These are phyloP conservation scores for Elongisporangium anandrum DNA, from an alignment of 352 stramenopile species.

Conservation along the genomic window DNA sequence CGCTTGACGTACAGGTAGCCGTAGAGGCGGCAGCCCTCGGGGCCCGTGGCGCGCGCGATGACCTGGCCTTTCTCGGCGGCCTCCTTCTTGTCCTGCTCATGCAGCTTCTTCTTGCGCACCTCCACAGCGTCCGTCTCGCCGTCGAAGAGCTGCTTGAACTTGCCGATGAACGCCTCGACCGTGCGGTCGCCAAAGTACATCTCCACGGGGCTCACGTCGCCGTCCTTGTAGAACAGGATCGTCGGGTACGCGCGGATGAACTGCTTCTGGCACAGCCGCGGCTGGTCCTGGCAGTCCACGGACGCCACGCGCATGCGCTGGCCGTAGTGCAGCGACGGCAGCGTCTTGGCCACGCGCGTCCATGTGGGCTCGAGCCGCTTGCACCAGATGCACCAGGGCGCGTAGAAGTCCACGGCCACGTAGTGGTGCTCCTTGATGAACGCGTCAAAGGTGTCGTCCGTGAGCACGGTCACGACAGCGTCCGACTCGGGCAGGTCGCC, in stretches of 20 bases:
- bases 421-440: constrained; percentile 94
- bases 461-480: constrained; percentile 67
- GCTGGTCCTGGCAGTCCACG: constrained; percentile 93
- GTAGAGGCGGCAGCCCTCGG: constrained; percentile 76
- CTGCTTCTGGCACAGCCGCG: constrained; percentile 92
- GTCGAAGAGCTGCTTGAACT: constrained; percentile 87
- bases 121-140: constrained; percentile 71
- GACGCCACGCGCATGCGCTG: constrained; percentile 78
- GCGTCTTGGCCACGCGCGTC: constrained; percentile 92
- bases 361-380: constrained; percentile 95
- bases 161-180: constrained; percentile 86
- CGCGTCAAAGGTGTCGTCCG: constrained; percentile 86
- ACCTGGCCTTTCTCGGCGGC: constrained; percentile 48
- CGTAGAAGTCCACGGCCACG: constrained; percentile 96
- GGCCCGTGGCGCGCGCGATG: constrained; percentile 57
- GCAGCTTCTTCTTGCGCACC: constrained; percentile 90
- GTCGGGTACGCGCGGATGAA: constrained; percentile 96
- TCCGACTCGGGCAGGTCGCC: constrained; percentile 75
- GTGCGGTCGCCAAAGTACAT: constrained; percentile 96
- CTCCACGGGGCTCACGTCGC: constrained; percentile 88
- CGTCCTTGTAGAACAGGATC: constrained; percentile 95
- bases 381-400: constrained; percentile 97
- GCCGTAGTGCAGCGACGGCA: constrained; percentile 79
- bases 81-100: constrained; percentile 91
- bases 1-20: constrained; percentile 84